Conservation (phyloP, 345 rosid species). For the Eucalyptus pauciflora region DNA sequence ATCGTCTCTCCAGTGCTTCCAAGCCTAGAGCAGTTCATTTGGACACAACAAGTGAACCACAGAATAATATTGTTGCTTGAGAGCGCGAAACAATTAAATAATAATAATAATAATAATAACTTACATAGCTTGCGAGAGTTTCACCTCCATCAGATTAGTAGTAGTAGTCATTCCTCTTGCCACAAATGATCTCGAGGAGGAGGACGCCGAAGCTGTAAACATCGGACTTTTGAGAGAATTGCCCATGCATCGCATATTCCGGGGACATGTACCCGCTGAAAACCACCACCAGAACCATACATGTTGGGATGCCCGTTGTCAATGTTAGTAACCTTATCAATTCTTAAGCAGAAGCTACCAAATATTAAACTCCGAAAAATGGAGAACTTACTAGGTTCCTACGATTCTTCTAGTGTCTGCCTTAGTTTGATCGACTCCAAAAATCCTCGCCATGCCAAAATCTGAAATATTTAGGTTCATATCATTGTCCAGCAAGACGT, state of each 20-base stretch:
- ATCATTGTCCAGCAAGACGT: not conserved
- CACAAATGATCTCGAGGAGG: constrained; percentile 14
- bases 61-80: not conserved
- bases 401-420: not conserved
- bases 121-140: not conserved
- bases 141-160: not conserved
- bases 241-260: constrained; percentile 16
- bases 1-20: not conserved
- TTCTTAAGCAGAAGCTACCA: not conserved
- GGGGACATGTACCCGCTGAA: constrained; percentile 36
- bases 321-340: not conserved
- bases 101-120: not conserved
- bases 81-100: not conserved
- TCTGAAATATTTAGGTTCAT: constrained; percentile 14
- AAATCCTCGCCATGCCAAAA: constrained; percentile 11
- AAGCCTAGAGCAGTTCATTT: not conserved
- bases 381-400: constrained; percentile 12
- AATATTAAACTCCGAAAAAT: not conserved
- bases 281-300: not conserved
- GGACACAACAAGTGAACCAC: not conserved
- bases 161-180: constrained; percentile 16
- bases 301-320: not conserved
- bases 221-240: constrained; percentile 21
- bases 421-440: constrained; percentile 1
- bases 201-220: constrained; percentile 15